These are phyloP conservation scores for Solanum chilense DNA, from an alignment of 257 asterid species.

Conservation along the genomic window DNA sequence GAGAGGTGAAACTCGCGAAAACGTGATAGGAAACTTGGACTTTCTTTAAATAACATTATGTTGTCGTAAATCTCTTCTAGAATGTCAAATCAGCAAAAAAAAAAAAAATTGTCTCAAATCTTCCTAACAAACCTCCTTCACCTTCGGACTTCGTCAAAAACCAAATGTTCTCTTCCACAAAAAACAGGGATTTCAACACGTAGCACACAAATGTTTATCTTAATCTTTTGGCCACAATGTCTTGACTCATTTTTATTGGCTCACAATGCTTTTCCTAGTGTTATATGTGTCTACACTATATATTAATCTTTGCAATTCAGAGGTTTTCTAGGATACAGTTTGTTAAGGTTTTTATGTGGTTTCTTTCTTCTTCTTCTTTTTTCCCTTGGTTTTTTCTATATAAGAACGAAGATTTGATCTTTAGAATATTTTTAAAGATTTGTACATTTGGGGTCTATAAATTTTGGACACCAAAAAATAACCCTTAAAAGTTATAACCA, in stretches of 20 bases:
- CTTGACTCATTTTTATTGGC: not conserved
- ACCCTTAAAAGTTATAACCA: constrained; percentile 28
- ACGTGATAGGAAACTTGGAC: too few species aligned
- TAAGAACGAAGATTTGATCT: not conserved
- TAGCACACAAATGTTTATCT: not conserved
- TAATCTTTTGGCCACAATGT: not conserved
- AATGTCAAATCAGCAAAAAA: not conserved
- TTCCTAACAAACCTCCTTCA: not conserved
- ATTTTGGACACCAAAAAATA: constrained; percentile 31
- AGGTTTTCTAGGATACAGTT: not conserved
- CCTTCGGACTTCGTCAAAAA: not conserved
- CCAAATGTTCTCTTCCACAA: not conserved
- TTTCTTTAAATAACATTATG: not conserved
- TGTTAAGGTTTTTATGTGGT: not conserved
- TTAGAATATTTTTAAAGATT: not conserved
- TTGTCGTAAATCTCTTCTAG: not conserved
- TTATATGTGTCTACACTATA: not conserved
- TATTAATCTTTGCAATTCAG: not conserved
- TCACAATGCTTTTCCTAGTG: not conserved
- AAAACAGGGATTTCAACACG: not conserved
- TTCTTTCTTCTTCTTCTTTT: not conserved
- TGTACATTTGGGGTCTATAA: constrained; percentile 31
- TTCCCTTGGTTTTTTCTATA: not conserved
- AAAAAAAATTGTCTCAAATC: too few species aligned
- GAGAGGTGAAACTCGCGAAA: too few species aligned